Base-by-base conservation (phyloP, 139 green algal species). In the Pleodorina starrii region DNA sequence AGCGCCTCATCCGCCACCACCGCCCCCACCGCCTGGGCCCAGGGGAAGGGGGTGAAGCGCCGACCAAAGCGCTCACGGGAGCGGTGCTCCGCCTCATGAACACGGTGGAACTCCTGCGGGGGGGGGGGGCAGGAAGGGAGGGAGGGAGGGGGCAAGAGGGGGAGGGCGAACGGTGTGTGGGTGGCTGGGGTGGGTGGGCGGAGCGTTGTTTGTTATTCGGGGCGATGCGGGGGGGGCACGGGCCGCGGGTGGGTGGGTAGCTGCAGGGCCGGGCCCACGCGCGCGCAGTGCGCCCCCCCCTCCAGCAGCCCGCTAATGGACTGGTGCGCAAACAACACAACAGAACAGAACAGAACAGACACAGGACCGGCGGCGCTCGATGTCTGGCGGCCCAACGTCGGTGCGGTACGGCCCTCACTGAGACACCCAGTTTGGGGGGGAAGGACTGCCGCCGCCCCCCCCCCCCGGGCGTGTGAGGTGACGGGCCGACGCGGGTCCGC, bases 1-100 rank as follows among this genome's bases (percentile, higher is more conserved):
- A 87, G 17, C 42, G 63, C 81, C 81, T 87, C 81, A 74, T 87
- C 81, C 3, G 5, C 23, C 42, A 87, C 32, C 21, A 87, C 81
- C 60, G 81, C 60, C 0, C 29, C 60, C 16, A 46, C 81, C n/a
- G 81, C 60, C 14, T 59, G 42, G 1, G 32, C 29, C 81, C 81
- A 87, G 81, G 81, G 42, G 32, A 66, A 77, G 3, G 60, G 81
- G 21, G 29, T 32, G 42, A 68, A 66, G 43, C 43, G 81, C 14
- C 60, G 42, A 17, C 43, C 60, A 14, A 43, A 54, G 5, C 81
- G 81, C 25, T 87, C 81, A 12, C 81, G 43, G 29, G 43, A 44
- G 14, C 81, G 81, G 29, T 66, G 81, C 81, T 87, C 81, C 3
- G 40, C 43, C 81, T 87, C 81, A 4, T 60, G 60, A 7, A 35